A percentile compares a stretch with the other conserved stretches of the same genome.
Conservation (phyloP, 129 eudicot species). For the Rutidosis leptorrhynchoides region DNA sequence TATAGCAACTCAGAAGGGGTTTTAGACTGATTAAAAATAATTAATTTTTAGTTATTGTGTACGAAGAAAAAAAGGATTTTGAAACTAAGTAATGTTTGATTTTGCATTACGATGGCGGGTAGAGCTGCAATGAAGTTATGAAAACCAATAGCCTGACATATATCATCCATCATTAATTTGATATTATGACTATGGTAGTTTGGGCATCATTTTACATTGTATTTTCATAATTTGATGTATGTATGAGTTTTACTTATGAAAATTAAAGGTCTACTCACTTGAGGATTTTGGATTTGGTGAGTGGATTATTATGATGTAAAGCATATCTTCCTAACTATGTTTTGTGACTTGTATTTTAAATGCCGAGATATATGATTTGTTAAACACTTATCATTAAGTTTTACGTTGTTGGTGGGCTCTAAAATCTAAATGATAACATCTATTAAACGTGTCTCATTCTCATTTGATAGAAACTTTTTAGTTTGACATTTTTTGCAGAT, state of each 20-base stretch:
- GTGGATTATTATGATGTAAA: not conserved
- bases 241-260: not conserved
- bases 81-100: not conserved
- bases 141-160: not conserved
- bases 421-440: constrained; percentile 2
- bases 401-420: constrained; percentile 6
- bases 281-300: constrained; percentile 2
- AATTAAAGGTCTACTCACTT: not conserved
- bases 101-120: constrained; percentile 12
- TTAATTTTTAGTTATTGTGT: not conserved
- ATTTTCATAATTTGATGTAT: constrained; percentile 13
- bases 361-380: constrained; percentile 3
- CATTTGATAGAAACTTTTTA: constrained; percentile 11
- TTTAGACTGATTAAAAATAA: not conserved
- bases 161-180: not conserved
- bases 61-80: not conserved
- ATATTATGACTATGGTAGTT: not conserved
- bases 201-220: not conserved
- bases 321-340: not conserved
- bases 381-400: not conserved
- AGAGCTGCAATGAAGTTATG: constrained; percentile 4
- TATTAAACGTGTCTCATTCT: constrained; percentile 9
- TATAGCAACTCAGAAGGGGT: not conserved
- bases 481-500: constrained; percentile 42
- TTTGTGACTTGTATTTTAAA: not conserved